Evolutionary conservation across 2,329 filamentous ascomycete genomes (phyloP).

Genomic region (Colletotrichum endophyticum): DNA sequence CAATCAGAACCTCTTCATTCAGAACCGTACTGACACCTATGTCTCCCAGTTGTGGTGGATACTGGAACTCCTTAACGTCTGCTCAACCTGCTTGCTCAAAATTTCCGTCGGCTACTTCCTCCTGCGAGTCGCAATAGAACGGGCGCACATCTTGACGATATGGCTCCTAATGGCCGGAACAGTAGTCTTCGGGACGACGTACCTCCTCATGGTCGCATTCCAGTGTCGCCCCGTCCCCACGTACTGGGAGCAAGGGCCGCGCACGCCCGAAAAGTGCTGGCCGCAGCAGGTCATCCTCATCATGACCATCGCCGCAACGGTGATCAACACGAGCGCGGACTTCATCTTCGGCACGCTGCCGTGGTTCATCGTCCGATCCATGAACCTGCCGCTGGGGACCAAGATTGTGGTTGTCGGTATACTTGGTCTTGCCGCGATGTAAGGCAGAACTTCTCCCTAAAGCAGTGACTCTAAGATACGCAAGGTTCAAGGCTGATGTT

Average conservation of each 20-base stretch:
- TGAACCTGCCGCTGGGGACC: slow-evolving; percentile 41
- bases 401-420: slow-evolving; percentile 39
- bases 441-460: background rate
- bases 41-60: slow-evolving; percentile 37
- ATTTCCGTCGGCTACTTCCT: slow-evolving; percentile 47
- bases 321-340: slow-evolving; percentile 40
- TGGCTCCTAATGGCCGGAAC: slow-evolving; percentile 37
- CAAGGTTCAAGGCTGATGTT: background rate
- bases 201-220: slow-evolving; percentile 45
- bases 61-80: slow-evolving; percentile 44
- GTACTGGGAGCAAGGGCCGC: slow-evolving; percentile 38
- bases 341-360: slow-evolving; percentile 44
- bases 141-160: slow-evolving; percentile 37
- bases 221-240: slow-evolving; percentile 43
- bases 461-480: too few relatives aligned
- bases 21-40: background rate
- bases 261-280: slow-evolving; percentile 32
- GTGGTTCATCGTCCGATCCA: slow-evolving; percentile 41
- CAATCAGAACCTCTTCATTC: background rate
- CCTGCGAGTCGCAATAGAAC: slow-evolving; percentile 41
- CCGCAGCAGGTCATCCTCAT: slow-evolving; percentile 26
- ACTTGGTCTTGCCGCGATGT: slow-evolving; percentile 36
- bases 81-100: slow-evolving; percentile 35
- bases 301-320: slow-evolving; percentile 41
- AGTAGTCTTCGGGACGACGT: slow-evolving; percentile 38